These are phyloP conservation scores for Pseudocercospora cruenta DNA, from an alignment of 2,329 filamentous ascomycete species.

Conservation along the genomic window DNA sequence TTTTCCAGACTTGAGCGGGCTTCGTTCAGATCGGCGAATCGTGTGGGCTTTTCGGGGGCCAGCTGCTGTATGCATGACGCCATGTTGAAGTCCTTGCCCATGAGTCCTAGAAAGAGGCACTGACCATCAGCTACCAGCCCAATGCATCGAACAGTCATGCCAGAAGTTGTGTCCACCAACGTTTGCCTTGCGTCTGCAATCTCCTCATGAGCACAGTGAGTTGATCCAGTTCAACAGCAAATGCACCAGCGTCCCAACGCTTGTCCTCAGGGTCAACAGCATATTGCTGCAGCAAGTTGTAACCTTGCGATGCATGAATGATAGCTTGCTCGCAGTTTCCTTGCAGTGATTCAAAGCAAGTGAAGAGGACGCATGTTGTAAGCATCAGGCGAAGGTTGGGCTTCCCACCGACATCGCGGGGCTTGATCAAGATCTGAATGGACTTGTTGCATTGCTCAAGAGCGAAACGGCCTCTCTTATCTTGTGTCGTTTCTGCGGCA, in stretches of 20 bases:
- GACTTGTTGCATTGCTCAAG: conserved; percentile 34
- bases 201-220: conserved; percentile 28
- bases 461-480: conserved; percentile 25
- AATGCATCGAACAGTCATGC: not conserved
- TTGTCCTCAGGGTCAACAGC: conserved; percentile 24
- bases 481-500: conserved; percentile 13
- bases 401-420: conserved; percentile 5
- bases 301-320: conserved; percentile 31
- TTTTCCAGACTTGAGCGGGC: conserved; percentile 25
- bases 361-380: conserved; percentile 33
- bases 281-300: conserved; percentile 29
- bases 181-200: conserved; percentile 30
- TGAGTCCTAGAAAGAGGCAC: not conserved
- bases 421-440: conserved; percentile 27
- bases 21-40: conserved; percentile 23
- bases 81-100: conserved; percentile 21
- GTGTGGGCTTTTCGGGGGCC: conserved; percentile 13
- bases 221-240: conserved; percentile 31
- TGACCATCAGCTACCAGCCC: not conserved
- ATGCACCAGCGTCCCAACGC: conserved; percentile 22
- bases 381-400: conserved; percentile 30
- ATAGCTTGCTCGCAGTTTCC: conserved; percentile 34
- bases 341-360: conserved; percentile 33
- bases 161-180: conserved; percentile 14
- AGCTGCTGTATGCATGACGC: conserved; percentile 9